A percentile compares a stretch with the other conserved stretches of the same genome.
phyloP scores from a whole-genome alignment of 768 basidiomycete genomes.

The Tremella yokohamensis region DNA sequence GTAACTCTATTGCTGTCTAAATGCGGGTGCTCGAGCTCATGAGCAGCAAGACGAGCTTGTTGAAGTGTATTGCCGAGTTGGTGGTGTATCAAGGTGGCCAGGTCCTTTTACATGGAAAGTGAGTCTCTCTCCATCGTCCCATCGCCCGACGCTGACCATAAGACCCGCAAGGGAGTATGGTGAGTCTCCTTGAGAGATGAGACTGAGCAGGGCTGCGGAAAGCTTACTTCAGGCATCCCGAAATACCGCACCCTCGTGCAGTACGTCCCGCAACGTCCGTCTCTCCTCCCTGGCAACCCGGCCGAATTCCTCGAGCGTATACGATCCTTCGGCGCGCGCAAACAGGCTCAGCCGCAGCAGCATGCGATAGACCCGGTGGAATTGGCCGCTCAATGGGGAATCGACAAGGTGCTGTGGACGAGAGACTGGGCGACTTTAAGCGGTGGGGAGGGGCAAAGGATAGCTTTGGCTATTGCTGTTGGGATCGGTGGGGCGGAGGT shows the following conservation, averaged over 20 bases:
- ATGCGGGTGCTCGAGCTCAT: background rate
- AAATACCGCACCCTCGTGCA: constrained; percentile 71
- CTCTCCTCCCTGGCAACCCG: constrained; percentile 78
- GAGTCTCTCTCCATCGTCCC: constrained; percentile 55
- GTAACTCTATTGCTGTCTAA: constrained; percentile 45
- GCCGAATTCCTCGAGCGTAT: constrained; percentile 65
- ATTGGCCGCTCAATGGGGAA: constrained; percentile 64
- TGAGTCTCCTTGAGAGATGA: background rate
- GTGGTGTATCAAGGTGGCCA: constrained; percentile 64
- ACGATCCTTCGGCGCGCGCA: constrained; percentile 57
- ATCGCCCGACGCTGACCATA: constrained; percentile 2
- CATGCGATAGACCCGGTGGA: constrained; percentile 53
- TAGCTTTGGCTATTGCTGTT: constrained; percentile 71
- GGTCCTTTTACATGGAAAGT: constrained; percentile 67
- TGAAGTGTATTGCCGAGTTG: constrained; percentile 81
- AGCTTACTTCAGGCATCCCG: constrained; percentile 61
- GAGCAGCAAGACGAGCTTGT: constrained; percentile 59
- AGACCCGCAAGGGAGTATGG: constrained; percentile 34
- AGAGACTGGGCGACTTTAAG: constrained; percentile 74
- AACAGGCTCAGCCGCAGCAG: constrained; percentile 12
- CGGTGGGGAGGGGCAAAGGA: constrained; percentile 80
- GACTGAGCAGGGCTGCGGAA: background rate
- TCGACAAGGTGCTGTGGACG: constrained; percentile 69
- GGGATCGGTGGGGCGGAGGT: constrained; percentile 73
- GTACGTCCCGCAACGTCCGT: constrained; percentile 84